A percentile compares a stretch with the other conserved stretches of the same genome.
phyloP scores from a whole-genome alignment of 106 monocot species.

The Dendrobium chrysotoxum region DNA sequence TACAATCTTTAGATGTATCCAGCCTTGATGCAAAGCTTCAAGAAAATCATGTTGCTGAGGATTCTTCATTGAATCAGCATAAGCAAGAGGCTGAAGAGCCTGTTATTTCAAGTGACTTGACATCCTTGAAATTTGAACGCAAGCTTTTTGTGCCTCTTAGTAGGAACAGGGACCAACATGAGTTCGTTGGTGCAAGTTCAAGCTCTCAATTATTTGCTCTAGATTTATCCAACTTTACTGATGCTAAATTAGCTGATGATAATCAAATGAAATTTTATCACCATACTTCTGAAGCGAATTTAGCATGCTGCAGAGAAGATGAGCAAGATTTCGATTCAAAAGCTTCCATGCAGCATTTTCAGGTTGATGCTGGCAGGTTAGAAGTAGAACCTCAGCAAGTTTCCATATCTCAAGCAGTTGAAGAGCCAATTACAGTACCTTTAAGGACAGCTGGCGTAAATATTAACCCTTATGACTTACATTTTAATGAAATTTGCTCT shows the following conservation, averaged over 20 bases:
- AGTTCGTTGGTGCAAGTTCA: too few relatives aligned
- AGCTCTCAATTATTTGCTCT: background rate
- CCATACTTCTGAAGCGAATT: background rate
- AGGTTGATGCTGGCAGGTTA: background rate
- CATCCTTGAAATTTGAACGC: background rate
- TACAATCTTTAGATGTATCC: background rate
- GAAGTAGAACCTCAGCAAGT: slow-evolving; percentile 7
- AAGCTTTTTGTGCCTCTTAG: background rate
- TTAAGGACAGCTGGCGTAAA: slow-evolving; percentile 3
- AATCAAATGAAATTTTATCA: background rate
- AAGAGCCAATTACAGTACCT: slow-evolving; percentile 10
- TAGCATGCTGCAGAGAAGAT: background rate
- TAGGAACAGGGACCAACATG: background rate
- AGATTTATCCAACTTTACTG: background rate
- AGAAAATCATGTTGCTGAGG: background rate
- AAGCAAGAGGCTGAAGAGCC: background rate
- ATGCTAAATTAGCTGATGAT: background rate
- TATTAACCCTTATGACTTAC: slow-evolving; percentile 11
- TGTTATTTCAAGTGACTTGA: background rate
- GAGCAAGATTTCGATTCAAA: background rate
- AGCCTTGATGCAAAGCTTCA: background rate
- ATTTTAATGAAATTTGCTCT: slow-evolving; percentile 11
- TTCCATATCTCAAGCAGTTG: slow-evolving; percentile 7
- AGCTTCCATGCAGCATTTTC: background rate
- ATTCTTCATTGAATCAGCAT: background rate